Evolutionary conservation across 2,329 filamentous ascomycete genomes (phyloP).

Genomic region (Tolypocladium guangdongense): DNA sequence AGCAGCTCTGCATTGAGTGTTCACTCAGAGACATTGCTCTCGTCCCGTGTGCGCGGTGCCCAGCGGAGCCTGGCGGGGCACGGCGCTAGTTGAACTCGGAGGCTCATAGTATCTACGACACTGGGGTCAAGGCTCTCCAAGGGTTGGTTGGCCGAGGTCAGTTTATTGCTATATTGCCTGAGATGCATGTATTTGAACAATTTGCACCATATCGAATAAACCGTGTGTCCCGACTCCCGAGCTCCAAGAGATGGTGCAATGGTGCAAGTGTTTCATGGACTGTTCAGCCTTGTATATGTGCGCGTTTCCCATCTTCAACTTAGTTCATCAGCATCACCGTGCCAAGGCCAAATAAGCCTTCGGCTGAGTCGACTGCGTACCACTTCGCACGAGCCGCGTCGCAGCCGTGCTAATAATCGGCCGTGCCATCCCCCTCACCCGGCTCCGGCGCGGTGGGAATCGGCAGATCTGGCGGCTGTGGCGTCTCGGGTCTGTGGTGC

Average conservation of each 20-base stretch:
- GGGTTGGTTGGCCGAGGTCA: background rate
- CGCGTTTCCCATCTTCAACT: background rate
- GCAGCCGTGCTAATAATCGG: constrained; percentile 12
- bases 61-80: background rate
- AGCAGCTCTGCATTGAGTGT: background rate
- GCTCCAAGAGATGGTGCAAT: background rate
- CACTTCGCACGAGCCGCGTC: background rate
- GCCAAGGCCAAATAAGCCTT: background rate
- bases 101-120: background rate
- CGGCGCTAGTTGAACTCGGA: too few species aligned
- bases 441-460: constrained; percentile 18
- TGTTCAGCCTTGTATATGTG: background rate
- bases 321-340: background rate
- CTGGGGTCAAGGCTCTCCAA: background rate
- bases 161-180: too few species aligned
- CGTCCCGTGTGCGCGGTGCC: background rate
- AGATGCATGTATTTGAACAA: background rate
- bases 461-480: constrained; percentile 16
- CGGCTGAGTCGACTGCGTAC: background rate
- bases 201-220: background rate
- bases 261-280: background rate
- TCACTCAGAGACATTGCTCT: background rate
- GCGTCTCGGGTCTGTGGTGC: constrained; percentile 17
- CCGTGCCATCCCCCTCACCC: constrained; percentile 19
- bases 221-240: background rate